These are phyloP conservation scores for Pyrus communis DNA, from an alignment of 306 rosid genomes.

Conservation along the genomic window DNA sequence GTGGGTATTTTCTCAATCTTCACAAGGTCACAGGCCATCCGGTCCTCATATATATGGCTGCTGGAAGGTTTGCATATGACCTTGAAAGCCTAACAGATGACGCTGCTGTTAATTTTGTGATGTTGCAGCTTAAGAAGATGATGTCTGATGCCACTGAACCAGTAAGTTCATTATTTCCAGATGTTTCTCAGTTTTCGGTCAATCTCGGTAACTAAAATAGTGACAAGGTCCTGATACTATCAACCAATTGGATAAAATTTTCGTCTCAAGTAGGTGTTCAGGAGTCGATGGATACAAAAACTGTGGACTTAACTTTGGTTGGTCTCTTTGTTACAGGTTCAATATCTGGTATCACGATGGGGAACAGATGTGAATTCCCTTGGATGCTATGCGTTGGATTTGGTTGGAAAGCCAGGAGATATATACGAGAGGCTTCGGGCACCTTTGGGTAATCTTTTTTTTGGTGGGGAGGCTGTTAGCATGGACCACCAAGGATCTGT, in stretches of 20 bases:
- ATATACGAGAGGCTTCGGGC: slow-evolving; percentile 65
- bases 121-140: slow-evolving; percentile 65
- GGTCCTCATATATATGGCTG: slow-evolving; percentile 69
- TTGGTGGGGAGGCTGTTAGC: slow-evolving; percentile 39
- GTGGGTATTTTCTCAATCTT: slow-evolving; percentile 78
- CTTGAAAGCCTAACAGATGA: slow-evolving; percentile 50
- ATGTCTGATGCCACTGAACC: slow-evolving; percentile 62
- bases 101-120: slow-evolving; percentile 37
- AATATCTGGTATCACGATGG: slow-evolving; percentile 68
- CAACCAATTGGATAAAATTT: not conserved
- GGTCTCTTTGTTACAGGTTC: slow-evolving; percentile 40
- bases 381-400: slow-evolving; percentile 64
- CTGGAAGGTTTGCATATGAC: slow-evolving; percentile 71
- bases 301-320: not conserved
- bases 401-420: slow-evolving; percentile 62
- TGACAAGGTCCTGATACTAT: not conserved
- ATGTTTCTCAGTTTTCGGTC: not conserved
- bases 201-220: not conserved
- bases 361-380: slow-evolving; percentile 70
- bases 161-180: slow-evolving; percentile 22
- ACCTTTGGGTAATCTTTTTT: slow-evolving; percentile 42
- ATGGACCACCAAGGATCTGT: slow-evolving; percentile 71
- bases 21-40: slow-evolving; percentile 76
- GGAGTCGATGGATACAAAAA: not conserved
- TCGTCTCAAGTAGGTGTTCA: slow-evolving; percentile 1